These are phyloP conservation scores for Lachnum nothofagi DNA, from an alignment of 2,329 filamentous ascomycete species.

Conservation along the genomic window DNA sequence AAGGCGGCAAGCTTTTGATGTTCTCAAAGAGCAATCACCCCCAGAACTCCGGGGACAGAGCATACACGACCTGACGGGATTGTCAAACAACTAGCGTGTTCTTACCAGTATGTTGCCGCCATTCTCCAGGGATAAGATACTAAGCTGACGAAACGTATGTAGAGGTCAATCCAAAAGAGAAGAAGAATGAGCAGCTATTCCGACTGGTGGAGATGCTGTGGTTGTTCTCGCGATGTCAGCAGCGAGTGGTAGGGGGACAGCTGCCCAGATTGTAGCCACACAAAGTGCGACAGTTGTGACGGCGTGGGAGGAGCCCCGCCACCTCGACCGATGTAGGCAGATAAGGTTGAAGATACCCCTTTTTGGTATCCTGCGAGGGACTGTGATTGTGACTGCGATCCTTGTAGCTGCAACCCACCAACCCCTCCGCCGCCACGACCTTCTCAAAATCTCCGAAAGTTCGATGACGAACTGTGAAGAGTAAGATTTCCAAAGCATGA, in stretches of 20 bases:
- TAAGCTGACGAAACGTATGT: not conserved
- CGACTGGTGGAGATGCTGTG: constrained; percentile 5
- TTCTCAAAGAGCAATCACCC: too few relatives aligned
- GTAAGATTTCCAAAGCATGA: too few relatives aligned
- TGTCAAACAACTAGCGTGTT: too few relatives aligned
- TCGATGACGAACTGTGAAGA: too few relatives aligned
- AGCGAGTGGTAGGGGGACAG: not conserved
- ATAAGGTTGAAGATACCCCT: not conserved
- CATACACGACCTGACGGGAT: too few relatives aligned
- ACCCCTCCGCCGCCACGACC: not conserved
- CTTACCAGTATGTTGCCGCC: too few relatives aligned
- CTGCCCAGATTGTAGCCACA: constrained; percentile 4
- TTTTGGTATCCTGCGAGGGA: not conserved
- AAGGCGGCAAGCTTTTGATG: too few relatives aligned
- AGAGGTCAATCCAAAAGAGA: not conserved
- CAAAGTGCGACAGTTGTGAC: not conserved
- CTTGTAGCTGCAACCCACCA: not conserved
- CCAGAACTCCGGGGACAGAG: too few relatives aligned
- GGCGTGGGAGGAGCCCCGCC: not conserved
- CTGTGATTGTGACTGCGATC: not conserved
- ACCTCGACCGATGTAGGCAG: not conserved
- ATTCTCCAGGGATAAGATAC: not conserved
- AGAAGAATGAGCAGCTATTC: too few relatives aligned
- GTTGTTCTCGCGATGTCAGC: not conserved
- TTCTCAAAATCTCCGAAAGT: too few relatives aligned